Percentiles rank a stretch among this genome's conserved stretches.
phyloP scores from a whole-genome alignment of 768 basidiomycete genomes.

The Panaeolus cyanescens region DNA sequence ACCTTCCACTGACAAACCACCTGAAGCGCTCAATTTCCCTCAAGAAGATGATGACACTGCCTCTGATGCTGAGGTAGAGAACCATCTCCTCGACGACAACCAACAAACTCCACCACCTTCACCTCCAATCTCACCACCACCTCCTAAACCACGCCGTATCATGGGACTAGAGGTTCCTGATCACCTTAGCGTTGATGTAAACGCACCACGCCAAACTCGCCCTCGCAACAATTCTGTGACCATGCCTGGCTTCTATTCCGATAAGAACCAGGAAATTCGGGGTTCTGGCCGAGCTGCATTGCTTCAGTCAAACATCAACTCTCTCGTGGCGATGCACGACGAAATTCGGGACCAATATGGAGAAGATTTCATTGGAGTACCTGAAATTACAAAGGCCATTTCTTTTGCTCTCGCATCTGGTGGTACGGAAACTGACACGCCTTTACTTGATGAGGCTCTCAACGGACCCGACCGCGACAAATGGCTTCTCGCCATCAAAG shows the following conservation, averaged over 20 bases:
- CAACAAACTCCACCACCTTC: not conserved
- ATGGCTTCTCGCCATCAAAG: slow-evolving; percentile 18
- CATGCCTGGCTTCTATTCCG: not conserved
- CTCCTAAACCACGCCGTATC: not conserved
- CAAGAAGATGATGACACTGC: not conserved
- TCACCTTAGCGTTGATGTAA: not conserved
- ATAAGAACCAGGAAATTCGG: not conserved
- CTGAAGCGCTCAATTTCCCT: not conserved
- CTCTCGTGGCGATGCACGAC: not conserved
- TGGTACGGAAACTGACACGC: slow-evolving; percentile 8
- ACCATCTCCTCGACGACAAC: not conserved
- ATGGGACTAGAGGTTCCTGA: not conserved
- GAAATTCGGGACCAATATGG: not conserved
- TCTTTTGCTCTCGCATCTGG: not conserved
- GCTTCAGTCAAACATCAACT: not conserved
- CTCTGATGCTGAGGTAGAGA: not conserved
- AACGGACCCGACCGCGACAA: slow-evolving; percentile 9
- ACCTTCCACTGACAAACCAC: too few relatives aligned
- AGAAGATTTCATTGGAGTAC: not conserved
- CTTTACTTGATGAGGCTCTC: slow-evolving; percentile 14
- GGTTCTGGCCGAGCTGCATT: not conserved
- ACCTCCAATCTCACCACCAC: not conserved
- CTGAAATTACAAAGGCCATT: not conserved
- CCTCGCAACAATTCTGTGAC: not conserved
- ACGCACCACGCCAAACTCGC: not conserved